These are phyloP conservation scores for Umbelopsis vinacea DNA, from an alignment of 192 early-diverging fungal species.

Conservation along the genomic window DNA sequence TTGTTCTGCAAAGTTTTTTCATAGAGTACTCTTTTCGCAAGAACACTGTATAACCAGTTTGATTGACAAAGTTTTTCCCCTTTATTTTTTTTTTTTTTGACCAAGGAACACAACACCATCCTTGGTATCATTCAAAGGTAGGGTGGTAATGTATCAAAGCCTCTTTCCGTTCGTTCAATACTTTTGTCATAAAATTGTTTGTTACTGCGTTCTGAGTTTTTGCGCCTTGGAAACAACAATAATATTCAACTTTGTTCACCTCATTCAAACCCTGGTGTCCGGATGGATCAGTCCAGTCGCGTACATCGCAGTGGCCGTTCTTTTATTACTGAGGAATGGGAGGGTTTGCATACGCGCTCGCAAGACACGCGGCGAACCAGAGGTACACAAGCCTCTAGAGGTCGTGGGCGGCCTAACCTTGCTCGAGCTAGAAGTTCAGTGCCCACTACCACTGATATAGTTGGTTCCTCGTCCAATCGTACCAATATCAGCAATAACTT, in stretches of 20 bases:
- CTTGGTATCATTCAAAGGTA: too few species aligned
- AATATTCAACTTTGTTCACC: conserved; percentile 7
- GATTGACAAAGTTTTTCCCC: too few species aligned
- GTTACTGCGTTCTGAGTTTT: conserved; percentile 14
- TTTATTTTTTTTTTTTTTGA: too few species aligned
- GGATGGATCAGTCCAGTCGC: conserved; percentile 24
- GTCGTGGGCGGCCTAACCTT: conserved; percentile 10
- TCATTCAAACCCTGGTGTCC: conserved; percentile 17
- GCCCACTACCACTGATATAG: background rate
- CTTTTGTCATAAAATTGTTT: background rate
- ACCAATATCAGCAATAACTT: conserved; percentile 16
- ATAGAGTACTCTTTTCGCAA: too few species aligned
- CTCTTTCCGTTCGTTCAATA: too few species aligned
- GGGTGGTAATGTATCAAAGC: too few species aligned
- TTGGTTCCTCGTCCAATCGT: background rate
- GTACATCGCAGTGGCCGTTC: conserved; percentile 24
- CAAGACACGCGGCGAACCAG: conserved; percentile 18
- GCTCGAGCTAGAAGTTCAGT: conserved; percentile 12
- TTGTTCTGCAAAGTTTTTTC: too few species aligned
- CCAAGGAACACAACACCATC: too few species aligned
- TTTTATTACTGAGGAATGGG: conserved; percentile 23
- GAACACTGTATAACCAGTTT: too few species aligned
- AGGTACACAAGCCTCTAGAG: conserved; percentile 18
- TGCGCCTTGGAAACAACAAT: conserved; percentile 8
- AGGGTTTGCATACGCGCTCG: conserved; percentile 20